phyloP scores from a whole-genome alignment of 805 yeast species.

The Sporopachydermia lactativora region DNA sequence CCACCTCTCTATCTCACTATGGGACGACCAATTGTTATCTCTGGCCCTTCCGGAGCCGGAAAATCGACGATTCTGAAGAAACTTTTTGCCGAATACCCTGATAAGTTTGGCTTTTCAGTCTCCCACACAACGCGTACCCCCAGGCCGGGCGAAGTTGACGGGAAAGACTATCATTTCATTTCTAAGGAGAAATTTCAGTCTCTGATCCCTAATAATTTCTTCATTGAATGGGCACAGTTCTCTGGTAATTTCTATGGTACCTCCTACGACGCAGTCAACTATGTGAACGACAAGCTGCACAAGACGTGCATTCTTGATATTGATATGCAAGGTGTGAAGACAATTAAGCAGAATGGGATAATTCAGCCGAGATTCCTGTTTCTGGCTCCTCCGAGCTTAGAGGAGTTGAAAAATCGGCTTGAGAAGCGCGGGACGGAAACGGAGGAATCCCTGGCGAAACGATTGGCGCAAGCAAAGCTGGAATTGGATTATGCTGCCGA shows the following conservation, averaged over 20 bases:
- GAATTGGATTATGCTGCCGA: slow-evolving; percentile 82
- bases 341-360: slow-evolving; percentile 70
- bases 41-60: slow-evolving; percentile 97
- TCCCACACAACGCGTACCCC: slow-evolving; percentile 89
- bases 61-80: slow-evolving; percentile 87
- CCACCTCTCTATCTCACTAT: too few species aligned
- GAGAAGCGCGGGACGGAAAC: slow-evolving; percentile 93
- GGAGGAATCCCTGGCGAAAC: slow-evolving; percentile 65
- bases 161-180: slow-evolving; percentile 79
- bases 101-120: slow-evolving; percentile 83
- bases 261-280: slow-evolving; percentile 69
- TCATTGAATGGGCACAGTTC: slow-evolving; percentile 96
- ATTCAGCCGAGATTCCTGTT: slow-evolving; percentile 74
- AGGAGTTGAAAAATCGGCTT: slow-evolving; percentile 59
- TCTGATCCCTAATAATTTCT: slow-evolving; percentile 59
- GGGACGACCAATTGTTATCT: slow-evolving; percentile 80
- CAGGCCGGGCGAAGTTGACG: slow-evolving; percentile 81
- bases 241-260: slow-evolving; percentile 98
- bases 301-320: slow-evolving; percentile 85
- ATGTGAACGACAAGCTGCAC: slow-evolving; percentile 45
- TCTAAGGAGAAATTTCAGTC: slow-evolving; percentile 68
- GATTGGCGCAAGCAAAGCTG: slow-evolving; percentile 74
- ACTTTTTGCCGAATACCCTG: slow-evolving; percentile 82
- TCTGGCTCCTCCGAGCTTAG: slow-evolving; percentile 86
- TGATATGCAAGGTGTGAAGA: slow-evolving; percentile 97